These are phyloP conservation scores for Vitis cinerea DNA, from an alignment of 164 flowering plant species.

Conservation along the genomic window DNA sequence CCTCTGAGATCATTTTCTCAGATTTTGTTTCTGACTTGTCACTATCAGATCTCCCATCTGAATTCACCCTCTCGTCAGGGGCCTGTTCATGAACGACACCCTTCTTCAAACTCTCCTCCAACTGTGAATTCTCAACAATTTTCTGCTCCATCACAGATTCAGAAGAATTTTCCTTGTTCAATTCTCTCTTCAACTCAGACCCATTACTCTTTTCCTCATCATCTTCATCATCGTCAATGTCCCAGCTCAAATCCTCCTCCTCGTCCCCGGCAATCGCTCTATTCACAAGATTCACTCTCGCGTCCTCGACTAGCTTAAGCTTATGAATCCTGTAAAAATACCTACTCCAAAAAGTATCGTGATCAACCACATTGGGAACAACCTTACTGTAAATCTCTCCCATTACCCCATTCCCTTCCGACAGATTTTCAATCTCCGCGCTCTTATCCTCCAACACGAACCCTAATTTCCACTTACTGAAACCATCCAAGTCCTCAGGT, in stretches of 20 bases:
- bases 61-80: background rate
- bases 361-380: constrained; percentile 56
- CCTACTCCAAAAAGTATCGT: constrained; percentile 66
- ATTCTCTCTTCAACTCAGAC: constrained; percentile 3
- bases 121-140: constrained; percentile 3
- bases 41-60: constrained; percentile 4
- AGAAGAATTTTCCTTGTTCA: background rate
- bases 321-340: constrained; percentile 65
- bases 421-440: constrained; percentile 54
- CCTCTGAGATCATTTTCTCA: constrained; percentile 30
- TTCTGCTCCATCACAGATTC: background rate
- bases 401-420: constrained; percentile 43
- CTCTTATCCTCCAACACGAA: constrained; percentile 54
- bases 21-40: constrained; percentile 8
- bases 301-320: constrained; percentile 68
- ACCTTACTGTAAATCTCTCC: constrained; percentile 46
- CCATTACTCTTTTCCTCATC: constrained; percentile 19
- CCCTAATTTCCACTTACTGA: constrained; percentile 56
- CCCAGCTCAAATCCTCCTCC: constrained; percentile 89
- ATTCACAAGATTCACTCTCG: constrained; percentile 69
- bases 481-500: constrained; percentile 62
- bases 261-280: constrained; percentile 66
- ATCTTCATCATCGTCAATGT: constrained; percentile 67
- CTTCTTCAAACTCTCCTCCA: constrained; percentile 7
- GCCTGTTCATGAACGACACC: background rate